phyloP scores from a whole-genome alignment of 768 basidiomycete genomes.

The Suillus spraguei region DNA sequence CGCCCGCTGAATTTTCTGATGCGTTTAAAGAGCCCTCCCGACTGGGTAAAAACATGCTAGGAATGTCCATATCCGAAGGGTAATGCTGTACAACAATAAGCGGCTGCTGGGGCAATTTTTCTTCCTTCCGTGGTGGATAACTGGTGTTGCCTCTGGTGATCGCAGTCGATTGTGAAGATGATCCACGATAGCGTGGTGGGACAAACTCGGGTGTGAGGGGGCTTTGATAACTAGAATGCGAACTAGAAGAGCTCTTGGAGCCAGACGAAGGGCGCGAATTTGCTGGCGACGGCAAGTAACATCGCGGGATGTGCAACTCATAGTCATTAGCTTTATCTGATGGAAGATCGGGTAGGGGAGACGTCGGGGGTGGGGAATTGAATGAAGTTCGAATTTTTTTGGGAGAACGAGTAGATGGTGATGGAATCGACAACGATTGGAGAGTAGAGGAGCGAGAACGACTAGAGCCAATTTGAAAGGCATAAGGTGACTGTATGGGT shows the following conservation, averaged over 20 bases:
- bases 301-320: neutral
- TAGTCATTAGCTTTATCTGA: too few species aligned
- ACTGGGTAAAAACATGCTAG: slow-evolving; percentile 1
- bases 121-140: neutral
- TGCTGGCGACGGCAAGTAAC: neutral
- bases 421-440: neutral
- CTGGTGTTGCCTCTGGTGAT: neutral
- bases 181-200: too few species aligned
- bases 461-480: neutral
- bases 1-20: neutral
- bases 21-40: neutral
- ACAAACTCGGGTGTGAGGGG: neutral
- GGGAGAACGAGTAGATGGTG: neutral
- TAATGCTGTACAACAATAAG: neutral
- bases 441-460: slow-evolving; percentile 1
- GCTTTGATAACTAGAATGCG: neutral
- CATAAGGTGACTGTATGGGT: neutral
- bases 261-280: neutral
- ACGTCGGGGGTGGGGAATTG: neutral
- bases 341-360: slow-evolving; percentile 1
- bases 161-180: neutral
- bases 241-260: neutral
- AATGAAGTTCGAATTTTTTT: neutral
- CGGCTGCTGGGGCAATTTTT: neutral
- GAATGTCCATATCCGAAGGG: neutral